Evolutionary conservation across 495 filamentous ascomycete species (phyloP).

Genomic region (Annulohypoxylon bovei): DNA sequence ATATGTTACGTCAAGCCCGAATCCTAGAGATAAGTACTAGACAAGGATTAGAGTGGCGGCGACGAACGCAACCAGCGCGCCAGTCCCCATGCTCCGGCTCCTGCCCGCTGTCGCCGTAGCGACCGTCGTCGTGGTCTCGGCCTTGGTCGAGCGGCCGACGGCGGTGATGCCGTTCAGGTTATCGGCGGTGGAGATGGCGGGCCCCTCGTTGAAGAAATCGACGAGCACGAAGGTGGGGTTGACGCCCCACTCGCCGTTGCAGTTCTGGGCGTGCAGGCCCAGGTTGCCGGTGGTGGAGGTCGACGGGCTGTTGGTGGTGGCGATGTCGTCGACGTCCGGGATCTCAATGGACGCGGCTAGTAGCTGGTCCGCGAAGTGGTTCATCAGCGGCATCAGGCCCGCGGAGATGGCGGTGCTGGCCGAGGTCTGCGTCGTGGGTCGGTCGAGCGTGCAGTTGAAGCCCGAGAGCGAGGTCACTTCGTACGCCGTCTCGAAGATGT

Average conservation of each 20-base stretch:
- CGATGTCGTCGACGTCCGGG: slow-evolving; percentile 64
- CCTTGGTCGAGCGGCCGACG: slow-evolving; percentile 46
- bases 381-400: slow-evolving; percentile 68
- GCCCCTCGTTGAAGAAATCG: slow-evolving; percentile 73
- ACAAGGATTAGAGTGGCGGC: slow-evolving; percentile 42
- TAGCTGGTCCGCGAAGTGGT: slow-evolving; percentile 75
- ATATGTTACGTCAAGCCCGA: no score
- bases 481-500: slow-evolving; percentile 78
- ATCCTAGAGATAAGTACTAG: slow-evolving; percentile 19
- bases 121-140: slow-evolving; percentile 6
- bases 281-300: slow-evolving; percentile 63
- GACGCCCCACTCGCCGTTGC: slow-evolving; percentile 62
- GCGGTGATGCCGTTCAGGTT: slow-evolving; percentile 64
- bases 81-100: slow-evolving; percentile 24
- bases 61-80: slow-evolving; percentile 48
- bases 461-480: slow-evolving; percentile 62
- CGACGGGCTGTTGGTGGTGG: slow-evolving; percentile 63
- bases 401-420: slow-evolving; percentile 56
- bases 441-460: slow-evolving; percentile 71
- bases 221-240: slow-evolving; percentile 70
- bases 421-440: slow-evolving; percentile 59
- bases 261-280: slow-evolving; percentile 64
- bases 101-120: slow-evolving; percentile 16
- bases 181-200: slow-evolving; percentile 66
- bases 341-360: slow-evolving; percentile 66